Base-by-base conservation (phyloP, 768 basidiomycete species). In the Phlebiopsis flavidoalba region DNA sequence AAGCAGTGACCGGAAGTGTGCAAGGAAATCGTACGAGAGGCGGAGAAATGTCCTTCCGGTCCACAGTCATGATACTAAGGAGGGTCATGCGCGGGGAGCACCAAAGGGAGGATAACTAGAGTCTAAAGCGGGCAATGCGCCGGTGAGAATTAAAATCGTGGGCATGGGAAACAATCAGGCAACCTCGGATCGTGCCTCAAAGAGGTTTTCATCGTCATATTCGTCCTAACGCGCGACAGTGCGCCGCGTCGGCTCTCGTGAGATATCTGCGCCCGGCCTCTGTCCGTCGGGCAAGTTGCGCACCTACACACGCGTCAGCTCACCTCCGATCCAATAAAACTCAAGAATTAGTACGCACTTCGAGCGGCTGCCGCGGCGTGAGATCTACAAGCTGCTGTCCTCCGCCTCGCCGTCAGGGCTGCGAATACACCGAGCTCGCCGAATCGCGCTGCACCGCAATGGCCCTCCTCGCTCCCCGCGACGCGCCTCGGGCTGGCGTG, bases 251-350 rank as follows among this genome's bases (percentile, higher is more conserved):
- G 63, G 56, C 40, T 64, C 67, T 31, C 69, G 43, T 11, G 69
- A 70, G 17, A 69, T 59, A 46, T 66, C 67, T 17, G 61, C 61
- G 26, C 66, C 55, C 10, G 64, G 49, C 19, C 53, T 54, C 15
- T 58, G 65, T n/a, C 65, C 64, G 37, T 69, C 68, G 1, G 68
- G 66, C 12, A 67, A 54, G 47, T 70, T 70, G 21, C 69, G 65
- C 26, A 31, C 26, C 26, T 31, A 21, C 3, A 60, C 59, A 36
- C 46, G 52, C 59, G 53, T 59, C 59, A 36, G 43, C n/a, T n/a
- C 12, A 56, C 11, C 53, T 45, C 19, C 8, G 6, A 57, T 48
- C 26, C 3, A 22, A 56, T n/a, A 15, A n/a, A 24, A 37, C 5
- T n/a, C n/a, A 6, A 6, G 6, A 31, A 31, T 6, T 2, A 31